Conservation (phyloP, 2,329 filamentous ascomycete species). For the Colletotrichum sp. region DNA sequence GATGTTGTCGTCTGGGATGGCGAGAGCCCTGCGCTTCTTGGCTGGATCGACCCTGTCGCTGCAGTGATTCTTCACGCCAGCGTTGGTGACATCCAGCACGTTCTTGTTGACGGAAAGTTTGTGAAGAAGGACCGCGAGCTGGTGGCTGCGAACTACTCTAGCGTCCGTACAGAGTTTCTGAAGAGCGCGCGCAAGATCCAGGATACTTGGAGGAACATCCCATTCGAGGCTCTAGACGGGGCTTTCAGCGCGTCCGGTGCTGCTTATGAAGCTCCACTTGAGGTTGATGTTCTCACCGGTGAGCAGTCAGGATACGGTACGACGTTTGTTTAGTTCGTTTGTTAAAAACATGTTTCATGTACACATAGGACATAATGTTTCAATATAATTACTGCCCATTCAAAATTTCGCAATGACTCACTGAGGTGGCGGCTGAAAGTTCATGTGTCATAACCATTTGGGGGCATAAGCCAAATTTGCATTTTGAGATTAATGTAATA, state of each 20-base stretch:
- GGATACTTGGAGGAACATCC: slow-evolving; percentile 25
- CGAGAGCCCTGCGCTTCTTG: slow-evolving; percentile 51
- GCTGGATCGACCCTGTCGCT: slow-evolving; percentile 61
- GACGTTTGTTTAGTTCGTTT: background rate
- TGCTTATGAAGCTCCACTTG: slow-evolving; percentile 2
- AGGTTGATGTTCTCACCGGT: background rate
- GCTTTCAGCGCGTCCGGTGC: slow-evolving; percentile 21
- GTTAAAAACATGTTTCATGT: background rate
- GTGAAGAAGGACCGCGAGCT: slow-evolving; percentile 50
- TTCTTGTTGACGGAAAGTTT: slow-evolving; percentile 55
- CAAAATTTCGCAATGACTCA: fast-evolving
- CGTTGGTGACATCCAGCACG: slow-evolving; percentile 56
- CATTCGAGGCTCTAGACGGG: slow-evolving; percentile 30
- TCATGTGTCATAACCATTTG: background rate
- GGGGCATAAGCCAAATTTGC: background rate
- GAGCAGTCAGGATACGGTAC: slow-evolving; percentile 1
- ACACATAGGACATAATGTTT: background rate
- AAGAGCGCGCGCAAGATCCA: slow-evolving; percentile 37
- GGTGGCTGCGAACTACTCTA: slow-evolving; percentile 28
- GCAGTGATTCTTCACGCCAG: slow-evolving; percentile 61
- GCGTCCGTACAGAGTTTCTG: slow-evolving; percentile 36
- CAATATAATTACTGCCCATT: background rate
- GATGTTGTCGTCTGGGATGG: slow-evolving; percentile 60
- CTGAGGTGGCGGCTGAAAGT: fast-evolving
- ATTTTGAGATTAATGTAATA: background rate